These are phyloP conservation scores for Lathyrus sativus DNA, from an alignment of 306 rosid genomes.

Conservation along the genomic window DNA sequence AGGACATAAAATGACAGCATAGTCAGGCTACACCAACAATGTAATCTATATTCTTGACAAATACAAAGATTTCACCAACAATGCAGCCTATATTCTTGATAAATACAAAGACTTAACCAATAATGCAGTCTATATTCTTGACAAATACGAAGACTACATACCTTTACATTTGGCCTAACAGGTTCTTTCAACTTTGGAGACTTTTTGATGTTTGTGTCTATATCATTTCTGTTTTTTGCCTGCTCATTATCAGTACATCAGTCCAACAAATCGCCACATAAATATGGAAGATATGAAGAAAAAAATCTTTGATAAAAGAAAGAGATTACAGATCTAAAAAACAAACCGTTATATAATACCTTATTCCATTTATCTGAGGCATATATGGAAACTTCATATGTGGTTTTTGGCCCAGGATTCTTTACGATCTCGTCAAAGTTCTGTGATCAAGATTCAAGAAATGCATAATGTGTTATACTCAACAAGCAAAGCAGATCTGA, in stretches of 20 bases:
- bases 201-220: conserved; percentile 40
- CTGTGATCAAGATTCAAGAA: conserved; percentile 50
- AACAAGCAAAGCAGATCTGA: conserved; percentile 32
- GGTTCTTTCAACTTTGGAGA: conserved; percentile 40
- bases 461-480: conserved; percentile 37
- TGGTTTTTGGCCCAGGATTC: conserved; percentile 78
- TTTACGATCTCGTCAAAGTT: conserved; percentile 54
- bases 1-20: conserved; percentile 20
- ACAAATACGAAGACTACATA: conserved; percentile 38
- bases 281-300: conserved; percentile 1
- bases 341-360: conserved; percentile 44
- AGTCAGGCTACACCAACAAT: conserved; percentile 27
- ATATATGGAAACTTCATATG: conserved; percentile 79
- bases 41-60: neutral
- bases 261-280: neutral
- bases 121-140: neutral
- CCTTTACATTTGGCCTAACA: conserved; percentile 49
- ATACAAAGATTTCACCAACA: conserved; percentile 33
- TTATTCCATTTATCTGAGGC: conserved; percentile 78
- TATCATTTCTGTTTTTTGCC: conserved; percentile 56
- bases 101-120: conserved; percentile 33
- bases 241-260: conserved; percentile 41
- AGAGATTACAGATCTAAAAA: conserved; percentile 13
- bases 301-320: neutral
- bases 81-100: neutral